Evolutionary conservation across 1,284 basidiomycete genomes (phyloP).

Genomic region (Papiliotrema terrestris): DNA sequence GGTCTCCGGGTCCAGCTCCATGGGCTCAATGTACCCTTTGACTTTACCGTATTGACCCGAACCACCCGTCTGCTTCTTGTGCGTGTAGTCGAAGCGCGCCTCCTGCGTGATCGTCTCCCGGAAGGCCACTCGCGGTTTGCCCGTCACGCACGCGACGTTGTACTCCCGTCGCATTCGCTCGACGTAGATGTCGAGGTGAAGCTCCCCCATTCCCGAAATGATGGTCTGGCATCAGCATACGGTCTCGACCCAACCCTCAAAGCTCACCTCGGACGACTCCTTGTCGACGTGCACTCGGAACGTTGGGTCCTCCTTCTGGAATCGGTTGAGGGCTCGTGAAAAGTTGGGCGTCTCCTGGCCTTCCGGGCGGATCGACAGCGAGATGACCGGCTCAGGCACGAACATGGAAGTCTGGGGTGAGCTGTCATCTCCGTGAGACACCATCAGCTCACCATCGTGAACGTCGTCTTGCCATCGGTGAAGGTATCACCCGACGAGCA

Average conservation of each 20-base stretch:
- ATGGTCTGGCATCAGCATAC: slow-evolving; percentile 68
- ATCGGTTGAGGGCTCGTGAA: slow-evolving; percentile 92
- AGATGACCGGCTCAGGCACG: slow-evolving; percentile 98
- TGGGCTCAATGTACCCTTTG: slow-evolving; percentile 87
- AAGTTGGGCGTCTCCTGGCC: slow-evolving; percentile 94
- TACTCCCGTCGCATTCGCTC: slow-evolving; percentile 99
- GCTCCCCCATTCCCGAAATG: slow-evolving; percentile 98
- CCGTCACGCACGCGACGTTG: slow-evolving; percentile 87
- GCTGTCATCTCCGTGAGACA: background rate
- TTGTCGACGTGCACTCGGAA: slow-evolving; percentile 95
- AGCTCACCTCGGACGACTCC: slow-evolving; percentile 83
- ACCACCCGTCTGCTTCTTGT: slow-evolving; percentile 98
- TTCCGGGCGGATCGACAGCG: slow-evolving; percentile 85
- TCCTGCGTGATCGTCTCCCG: slow-evolving; percentile 85
- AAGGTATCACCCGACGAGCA: slow-evolving; percentile 99
- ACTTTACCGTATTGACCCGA: slow-evolving; percentile 96
- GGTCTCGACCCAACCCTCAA: too few relatives aligned
- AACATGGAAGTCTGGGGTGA: slow-evolving; percentile 84
- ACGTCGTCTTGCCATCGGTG: slow-evolving; percentile 81
- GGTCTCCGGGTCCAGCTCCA: slow-evolving; percentile 72
- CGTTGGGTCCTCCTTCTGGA: slow-evolving; percentile 99
- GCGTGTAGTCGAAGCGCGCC: slow-evolving; percentile 84
- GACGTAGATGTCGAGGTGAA: slow-evolving; percentile 98
- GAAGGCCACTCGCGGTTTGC: slow-evolving; percentile 96
- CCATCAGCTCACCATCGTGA: slow-evolving; percentile 69